Percentiles rank a stretch among this genome's conserved stretches.
Evolutionary conservation across 73 alveolate genomes (phyloP).

Genomic region (Tetrahymena thermophila): DNA sequence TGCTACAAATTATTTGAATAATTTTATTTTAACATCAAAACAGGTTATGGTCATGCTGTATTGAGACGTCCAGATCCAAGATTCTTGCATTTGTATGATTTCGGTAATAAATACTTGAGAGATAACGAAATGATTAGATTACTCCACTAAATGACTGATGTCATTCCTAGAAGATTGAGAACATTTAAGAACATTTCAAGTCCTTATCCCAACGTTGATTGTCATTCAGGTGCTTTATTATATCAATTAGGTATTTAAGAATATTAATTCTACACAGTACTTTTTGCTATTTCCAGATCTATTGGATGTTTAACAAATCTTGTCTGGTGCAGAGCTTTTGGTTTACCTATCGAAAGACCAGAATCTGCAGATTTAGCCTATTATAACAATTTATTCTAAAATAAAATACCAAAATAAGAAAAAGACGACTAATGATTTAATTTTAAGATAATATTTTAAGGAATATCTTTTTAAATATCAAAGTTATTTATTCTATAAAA

Average conservation of each 20-base stretch:
- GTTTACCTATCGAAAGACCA: constrained; percentile 88
- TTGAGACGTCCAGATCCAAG: constrained; percentile 93
- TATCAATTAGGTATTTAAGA: constrained; percentile 73
- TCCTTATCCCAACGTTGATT: constrained; percentile 95
- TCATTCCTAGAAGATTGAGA: constrained; percentile 65
- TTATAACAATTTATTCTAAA: neutral
- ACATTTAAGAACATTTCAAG: constrained; percentile 63
- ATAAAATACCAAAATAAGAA: neutral
- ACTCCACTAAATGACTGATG: constrained; percentile 60
- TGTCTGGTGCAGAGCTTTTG: constrained; percentile 84
- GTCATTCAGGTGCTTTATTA: constrained; percentile 81
- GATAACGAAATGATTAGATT: constrained; percentile 67
- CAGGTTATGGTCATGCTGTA: constrained; percentile 94
- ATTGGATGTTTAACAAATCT: constrained; percentile 78
- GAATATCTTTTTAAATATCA: no score
- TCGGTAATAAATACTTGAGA: constrained; percentile 55
- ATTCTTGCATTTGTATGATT: constrained; percentile 50
- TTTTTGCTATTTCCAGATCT: constrained; percentile 90
- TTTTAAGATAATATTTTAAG: no score
- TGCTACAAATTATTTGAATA: neutral
- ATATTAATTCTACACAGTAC: constrained; percentile 67
- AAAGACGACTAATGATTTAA: neutral
- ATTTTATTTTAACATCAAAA: neutral
- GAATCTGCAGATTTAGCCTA: constrained; percentile 8
- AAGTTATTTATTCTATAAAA: no score